Conservation (phyloP, 805 yeast genomes). For the Tetrapisispora fleetii region DNA sequence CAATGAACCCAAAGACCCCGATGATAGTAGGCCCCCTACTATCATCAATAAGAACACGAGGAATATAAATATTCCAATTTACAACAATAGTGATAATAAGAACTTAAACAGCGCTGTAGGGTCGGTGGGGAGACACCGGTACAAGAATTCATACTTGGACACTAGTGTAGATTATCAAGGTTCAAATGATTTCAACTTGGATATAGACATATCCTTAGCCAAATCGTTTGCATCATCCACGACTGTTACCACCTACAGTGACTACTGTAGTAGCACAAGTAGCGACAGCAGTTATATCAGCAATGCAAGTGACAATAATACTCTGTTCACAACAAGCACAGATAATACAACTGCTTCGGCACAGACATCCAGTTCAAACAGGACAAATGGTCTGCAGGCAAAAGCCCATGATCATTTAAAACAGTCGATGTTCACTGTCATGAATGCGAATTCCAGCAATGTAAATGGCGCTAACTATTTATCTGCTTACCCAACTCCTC, state of each 20-base stretch:
- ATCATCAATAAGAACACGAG: conserved; percentile 13
- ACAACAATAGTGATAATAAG: not conserved
- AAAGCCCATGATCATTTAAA: not conserved
- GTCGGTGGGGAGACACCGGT: not conserved
- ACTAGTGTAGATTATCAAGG: not conserved
- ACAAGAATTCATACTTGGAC: conserved; percentile 4
- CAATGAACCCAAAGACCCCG: conserved; percentile 36
- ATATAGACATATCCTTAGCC: conserved; percentile 29
- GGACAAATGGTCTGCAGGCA: not conserved
- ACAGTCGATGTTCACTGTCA: not conserved
- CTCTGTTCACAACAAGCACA: not conserved
- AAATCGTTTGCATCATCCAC: conserved; percentile 19
- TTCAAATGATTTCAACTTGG: conserved; percentile 14
- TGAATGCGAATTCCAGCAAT: not conserved
- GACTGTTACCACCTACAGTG: conserved; percentile 8
- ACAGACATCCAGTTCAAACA: not conserved
- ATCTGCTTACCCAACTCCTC: not conserved
- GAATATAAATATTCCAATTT: conserved; percentile 1
- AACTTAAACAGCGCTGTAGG: not conserved
- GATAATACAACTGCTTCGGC: not conserved
- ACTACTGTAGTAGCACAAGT: conserved; percentile 9
- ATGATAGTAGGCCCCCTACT: conserved; percentile 40
- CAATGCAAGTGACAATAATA: conserved; percentile 6
- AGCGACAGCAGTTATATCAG: conserved; percentile 12
- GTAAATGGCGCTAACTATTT: not conserved